phyloP scores from a whole-genome alignment of 1,284 basidiomycete species.

The Meira miltonrushii region DNA sequence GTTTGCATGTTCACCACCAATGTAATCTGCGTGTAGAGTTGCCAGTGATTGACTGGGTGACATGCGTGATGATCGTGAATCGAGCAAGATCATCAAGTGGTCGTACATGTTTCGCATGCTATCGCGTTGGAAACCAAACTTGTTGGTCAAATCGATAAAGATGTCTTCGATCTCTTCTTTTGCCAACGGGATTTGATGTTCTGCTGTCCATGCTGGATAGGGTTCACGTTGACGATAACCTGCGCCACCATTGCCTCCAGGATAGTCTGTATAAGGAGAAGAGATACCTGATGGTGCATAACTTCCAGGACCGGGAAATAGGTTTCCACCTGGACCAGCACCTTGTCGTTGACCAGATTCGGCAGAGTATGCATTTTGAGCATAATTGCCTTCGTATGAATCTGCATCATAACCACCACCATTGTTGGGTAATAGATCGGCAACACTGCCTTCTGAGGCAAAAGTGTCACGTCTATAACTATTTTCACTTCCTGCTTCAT shows the following conservation, averaged over 20 bases:
- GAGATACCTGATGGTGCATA: conserved; percentile 45
- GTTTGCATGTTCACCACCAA: conserved; percentile 69
- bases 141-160: conserved; percentile 93
- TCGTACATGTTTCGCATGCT: conserved; percentile 70
- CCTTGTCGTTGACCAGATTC: conserved; percentile 21
- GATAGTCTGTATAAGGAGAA: conserved; percentile 26
- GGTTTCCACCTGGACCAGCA: conserved; percentile 13
- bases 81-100: conserved; percentile 95
- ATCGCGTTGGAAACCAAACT: conserved; percentile 96
- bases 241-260: conserved; percentile 13
- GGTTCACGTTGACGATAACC: conserved; percentile 59
- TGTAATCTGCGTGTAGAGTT: conserved; percentile 98
- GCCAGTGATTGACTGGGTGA: conserved; percentile 78
- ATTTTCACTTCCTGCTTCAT: conserved; percentile 36
- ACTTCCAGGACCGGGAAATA: conserved; percentile 13
- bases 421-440: conserved; percentile 40
- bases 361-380: conserved; percentile 34
- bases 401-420: conserved; percentile 35
- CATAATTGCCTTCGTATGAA: conserved; percentile 40
- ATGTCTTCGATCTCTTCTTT: conserved; percentile 99
- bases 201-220: conserved; percentile 87
- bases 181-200: conserved; percentile 86
- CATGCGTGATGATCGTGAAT: conserved; percentile 68
- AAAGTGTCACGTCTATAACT: conserved; percentile 44
- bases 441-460: conserved; percentile 41